A percentile compares a stretch with the other conserved stretches of the same genome.
Conservation (phyloP, 2,329 filamentous ascomycete genomes). For the Claviceps sp. region DNA sequence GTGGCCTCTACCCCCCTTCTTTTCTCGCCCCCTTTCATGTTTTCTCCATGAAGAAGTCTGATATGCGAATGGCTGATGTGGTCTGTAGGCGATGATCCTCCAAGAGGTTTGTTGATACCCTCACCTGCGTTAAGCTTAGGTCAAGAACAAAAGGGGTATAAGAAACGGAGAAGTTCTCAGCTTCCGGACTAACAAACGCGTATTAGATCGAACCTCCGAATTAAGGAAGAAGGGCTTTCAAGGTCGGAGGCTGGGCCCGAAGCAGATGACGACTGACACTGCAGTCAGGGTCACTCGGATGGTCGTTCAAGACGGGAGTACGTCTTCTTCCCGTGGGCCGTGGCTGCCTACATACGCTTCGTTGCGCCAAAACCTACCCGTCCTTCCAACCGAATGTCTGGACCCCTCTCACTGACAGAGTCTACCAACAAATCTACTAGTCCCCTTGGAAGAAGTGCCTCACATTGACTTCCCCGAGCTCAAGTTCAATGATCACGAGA, state of each 20-base stretch:
- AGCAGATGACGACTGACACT: constrained; percentile 98
- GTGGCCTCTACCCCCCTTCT: neutral
- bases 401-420: no score
- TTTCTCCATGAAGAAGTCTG: no score
- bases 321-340: constrained; percentile 12
- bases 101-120: constrained; percentile 52
- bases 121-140: neutral
- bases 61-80: constrained; percentile 1
- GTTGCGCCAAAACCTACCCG: no score
- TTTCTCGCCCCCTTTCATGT: neutral
- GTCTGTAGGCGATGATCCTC: constrained; percentile 72
- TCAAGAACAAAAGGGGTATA: neutral
- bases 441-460: constrained; percentile 61
- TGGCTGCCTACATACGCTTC: no score
- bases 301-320: constrained; percentile 73
- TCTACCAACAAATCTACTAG: constrained; percentile 28
- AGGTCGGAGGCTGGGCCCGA: constrained; percentile 73
- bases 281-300: constrained; percentile 87
- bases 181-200: constrained; percentile 1
- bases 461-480: constrained; percentile 86
- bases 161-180: neutral
- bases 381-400: no score
- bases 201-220: constrained; percentile 85
- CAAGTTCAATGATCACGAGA: constrained; percentile 80
- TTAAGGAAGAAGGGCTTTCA: constrained; percentile 85